These are phyloP conservation scores for Colletotrichum tamarilloi DNA, from an alignment of 2,329 filamentous ascomycete genomes.

Conservation along the genomic window DNA sequence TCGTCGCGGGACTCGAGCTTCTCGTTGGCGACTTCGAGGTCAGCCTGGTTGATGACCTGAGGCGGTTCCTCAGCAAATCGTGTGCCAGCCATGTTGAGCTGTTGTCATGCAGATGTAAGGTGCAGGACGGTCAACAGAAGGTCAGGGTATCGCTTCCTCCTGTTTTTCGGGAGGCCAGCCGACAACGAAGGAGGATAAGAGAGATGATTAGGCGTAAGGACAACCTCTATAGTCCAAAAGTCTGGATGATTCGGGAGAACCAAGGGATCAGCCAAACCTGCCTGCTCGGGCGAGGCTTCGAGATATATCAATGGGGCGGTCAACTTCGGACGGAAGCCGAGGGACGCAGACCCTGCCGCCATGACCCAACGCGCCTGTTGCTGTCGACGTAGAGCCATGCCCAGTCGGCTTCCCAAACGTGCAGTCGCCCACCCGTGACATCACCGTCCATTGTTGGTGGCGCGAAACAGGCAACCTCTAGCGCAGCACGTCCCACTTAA, in stretches of 20 bases:
- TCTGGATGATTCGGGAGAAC: not conserved
- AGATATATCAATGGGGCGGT: not conserved
- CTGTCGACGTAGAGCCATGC: not conserved
- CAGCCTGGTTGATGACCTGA: conserved; percentile 49
- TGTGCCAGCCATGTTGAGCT: conserved; percentile 32
- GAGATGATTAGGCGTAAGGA: not conserved
- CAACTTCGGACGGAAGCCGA: conserved; percentile 27
- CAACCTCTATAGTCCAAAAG: not conserved
- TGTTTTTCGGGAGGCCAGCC: not conserved
- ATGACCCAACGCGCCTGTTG: not conserved
- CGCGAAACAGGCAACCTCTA: conserved; percentile 30
- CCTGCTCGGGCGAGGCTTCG: not conserved
- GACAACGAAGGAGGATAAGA: not conserved
- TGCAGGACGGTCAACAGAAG: not conserved
- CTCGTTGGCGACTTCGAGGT: conserved; percentile 50
- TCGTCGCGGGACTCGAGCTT: conserved; percentile 44
- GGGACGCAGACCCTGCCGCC: not conserved
- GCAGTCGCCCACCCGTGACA: conserved; percentile 30
- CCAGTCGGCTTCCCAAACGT: conserved; percentile 10
- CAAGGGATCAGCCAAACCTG: not conserved
- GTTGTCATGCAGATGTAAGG: conserved; percentile 44
- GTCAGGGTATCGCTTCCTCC: not conserved
- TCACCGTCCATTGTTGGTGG: conserved; percentile 18
- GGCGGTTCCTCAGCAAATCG: conserved; percentile 51
- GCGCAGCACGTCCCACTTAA: conserved; percentile 30